Base-by-base conservation (phyloP, 805 yeast genomes). In the Peterozyma toletana region DNA sequence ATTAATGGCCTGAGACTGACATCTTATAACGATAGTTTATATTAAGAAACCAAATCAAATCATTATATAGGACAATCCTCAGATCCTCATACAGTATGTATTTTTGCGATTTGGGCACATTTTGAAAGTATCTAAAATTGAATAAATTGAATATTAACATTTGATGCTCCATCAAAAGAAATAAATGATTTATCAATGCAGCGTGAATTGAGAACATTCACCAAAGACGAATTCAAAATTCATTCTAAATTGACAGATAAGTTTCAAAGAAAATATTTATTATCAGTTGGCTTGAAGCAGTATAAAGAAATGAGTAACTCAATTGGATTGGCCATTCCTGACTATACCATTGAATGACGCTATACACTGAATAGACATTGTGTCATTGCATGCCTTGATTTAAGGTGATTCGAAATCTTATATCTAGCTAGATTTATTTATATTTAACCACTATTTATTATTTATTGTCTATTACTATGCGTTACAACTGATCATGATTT, bases 221-320 rank as follows among this genome's bases (percentile, higher is more conserved):
- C 62, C 17, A 62, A 59, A 38, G 56, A 58, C 1, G 71, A 65
- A 46, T 65, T 62, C 49, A 40, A 33, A 15, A 43, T 62, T 2
- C 39, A 54, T 14, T 42, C 43, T 9, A 18, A 48, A 18, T 61
- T 59, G 10, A 44, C 41, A 5, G 67, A 63, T 39, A 38, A 47
- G 7, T 57, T 56, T 18, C 46, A 53, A 15, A 52, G 55, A 42
- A 46, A 55, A 33, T 59, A 64, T 3, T 49, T 64, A 18, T 44
- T 65, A 3, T 53, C 61, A 4, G 62, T 58, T 34, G 71, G 67
- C 2, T 50, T 55, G 15, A 49, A 60, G 37, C 62, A 63, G 41
- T 65, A 59, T 51, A 58, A 63, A 31, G 55, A 56, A 30, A 54
- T 40, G 35, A 18, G 18, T 9, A 14, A 30, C 7, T 37, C 41